Percentiles rank a stretch among this genome's conserved stretches.
Evolutionary conservation across 176 grass and related monocot species (phyloP).

Genomic region (Leersia perrieri): DNA sequence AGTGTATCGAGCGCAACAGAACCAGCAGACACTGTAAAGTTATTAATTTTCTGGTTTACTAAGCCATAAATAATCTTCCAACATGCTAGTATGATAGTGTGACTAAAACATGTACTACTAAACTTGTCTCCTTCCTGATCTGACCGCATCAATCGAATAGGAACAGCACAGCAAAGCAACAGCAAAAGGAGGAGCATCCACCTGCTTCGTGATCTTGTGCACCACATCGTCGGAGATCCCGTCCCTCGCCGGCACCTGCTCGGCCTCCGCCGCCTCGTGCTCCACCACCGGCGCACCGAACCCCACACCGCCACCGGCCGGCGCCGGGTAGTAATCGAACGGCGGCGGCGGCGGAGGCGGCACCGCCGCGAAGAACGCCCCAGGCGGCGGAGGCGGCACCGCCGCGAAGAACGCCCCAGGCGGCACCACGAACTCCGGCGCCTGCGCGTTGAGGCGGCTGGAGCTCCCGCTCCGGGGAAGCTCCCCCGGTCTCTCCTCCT

Average conservation of each 20-base stretch:
- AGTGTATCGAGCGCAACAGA: not conserved
- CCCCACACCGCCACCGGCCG: not conserved
- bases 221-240: conserved; percentile 56
- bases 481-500: conserved; percentile 26
- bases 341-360: conserved; percentile 44
- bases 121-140: not conserved
- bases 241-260: conserved; percentile 41
- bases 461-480: conserved; percentile 58
- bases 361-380: conserved; percentile 45
- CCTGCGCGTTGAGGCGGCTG: conserved; percentile 80
- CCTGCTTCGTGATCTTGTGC: conserved; percentile 93
- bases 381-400: conserved; percentile 28
- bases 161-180: not conserved
- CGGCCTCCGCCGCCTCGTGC: conserved; percentile 38
- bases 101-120: not conserved
- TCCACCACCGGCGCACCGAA: conserved; percentile 42
- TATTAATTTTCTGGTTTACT: not conserved
- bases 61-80: not conserved
- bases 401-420: conserved; percentile 49
- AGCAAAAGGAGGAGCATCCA: not conserved
- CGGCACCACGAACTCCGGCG: conserved; percentile 81
- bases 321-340: conserved; percentile 64
- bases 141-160: not conserved
- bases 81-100: not conserved
- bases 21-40: not conserved